A percentile compares a stretch with the other conserved stretches of the same genome.
phyloP scores from a whole-genome alignment of 1,284 basidiomycete genomes.

The Athelia sp. region DNA sequence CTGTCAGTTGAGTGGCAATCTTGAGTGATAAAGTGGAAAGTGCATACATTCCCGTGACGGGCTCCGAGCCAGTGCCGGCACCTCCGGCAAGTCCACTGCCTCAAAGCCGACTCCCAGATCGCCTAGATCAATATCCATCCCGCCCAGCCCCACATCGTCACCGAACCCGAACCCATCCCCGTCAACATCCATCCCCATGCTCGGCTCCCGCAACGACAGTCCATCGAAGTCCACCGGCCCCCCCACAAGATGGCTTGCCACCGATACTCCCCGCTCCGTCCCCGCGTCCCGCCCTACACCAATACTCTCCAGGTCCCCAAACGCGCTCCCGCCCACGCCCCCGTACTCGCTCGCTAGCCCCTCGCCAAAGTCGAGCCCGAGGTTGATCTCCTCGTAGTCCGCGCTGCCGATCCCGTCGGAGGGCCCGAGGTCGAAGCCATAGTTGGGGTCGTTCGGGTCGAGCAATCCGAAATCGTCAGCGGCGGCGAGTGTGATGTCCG shows the following conservation, averaged over 20 bases:
- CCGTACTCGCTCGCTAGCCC: constrained; percentile 33
- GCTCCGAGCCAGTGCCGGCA: constrained; percentile 52
- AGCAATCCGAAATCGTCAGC: constrained; percentile 57
- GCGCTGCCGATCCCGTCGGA: constrained; percentile 82
- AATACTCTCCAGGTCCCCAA: constrained; percentile 44
- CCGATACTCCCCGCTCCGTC: constrained; percentile 16
- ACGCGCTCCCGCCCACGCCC: no score
- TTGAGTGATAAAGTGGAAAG: no score
- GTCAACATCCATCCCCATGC: no score
- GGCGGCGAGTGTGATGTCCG: constrained; percentile 79
- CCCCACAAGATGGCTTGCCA: no score
- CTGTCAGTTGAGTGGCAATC: no score
- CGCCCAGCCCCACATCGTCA: constrained; percentile 55
- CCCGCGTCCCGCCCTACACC: constrained; percentile 74
- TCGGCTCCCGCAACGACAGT: constrained; percentile 57
- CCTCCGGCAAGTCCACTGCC: constrained; percentile 37
- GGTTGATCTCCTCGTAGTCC: constrained; percentile 70
- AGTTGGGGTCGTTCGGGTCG: background rate
- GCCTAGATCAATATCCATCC: constrained; percentile 64
- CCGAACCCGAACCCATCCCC: constrained; percentile 59
- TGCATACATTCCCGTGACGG: constrained; percentile 68
- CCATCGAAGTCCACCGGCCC: constrained; percentile 62
- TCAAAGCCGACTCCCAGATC: constrained; percentile 74
- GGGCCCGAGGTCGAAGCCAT: constrained; percentile 42
- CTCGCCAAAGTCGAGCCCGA: constrained; percentile 70